A percentile compares a stretch with the other conserved stretches of the same genome.
These are phyloP conservation scores for Neurospora tetrasperma DNA, from an alignment of 495 filamentous ascomycete species.

Conservation along the genomic window DNA sequence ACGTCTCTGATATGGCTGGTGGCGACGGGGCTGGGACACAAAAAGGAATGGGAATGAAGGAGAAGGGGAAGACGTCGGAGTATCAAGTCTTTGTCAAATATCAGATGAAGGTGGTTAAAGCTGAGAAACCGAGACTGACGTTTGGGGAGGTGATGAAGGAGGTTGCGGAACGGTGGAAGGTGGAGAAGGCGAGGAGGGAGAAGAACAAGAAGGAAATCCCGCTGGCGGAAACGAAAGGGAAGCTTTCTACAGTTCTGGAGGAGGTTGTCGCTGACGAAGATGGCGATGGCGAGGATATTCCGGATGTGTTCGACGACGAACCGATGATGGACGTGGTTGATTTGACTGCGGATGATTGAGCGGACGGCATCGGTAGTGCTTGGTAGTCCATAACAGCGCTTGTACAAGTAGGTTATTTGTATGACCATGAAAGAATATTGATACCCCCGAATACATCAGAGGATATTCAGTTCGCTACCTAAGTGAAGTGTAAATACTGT, in stretches of 20 bases:
- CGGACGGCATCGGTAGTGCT: not conserved
- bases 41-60: no score
- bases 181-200: conserved; percentile 11
- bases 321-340: conserved; percentile 12
- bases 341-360: not conserved
- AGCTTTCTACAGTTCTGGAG: not conserved
- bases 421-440: not conserved
- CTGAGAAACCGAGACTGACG: conserved; percentile 38
- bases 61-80: not conserved
- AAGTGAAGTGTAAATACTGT: not conserved
- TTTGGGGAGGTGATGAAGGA: conserved; percentile 57
- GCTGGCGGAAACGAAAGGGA: conserved; percentile 1
- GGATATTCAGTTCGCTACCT: not conserved
- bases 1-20: no score
- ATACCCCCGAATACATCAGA: not conserved
- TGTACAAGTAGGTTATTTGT: not conserved
- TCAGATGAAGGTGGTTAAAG: conserved; percentile 47
- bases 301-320: conserved; percentile 11
- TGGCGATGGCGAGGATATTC: not conserved
- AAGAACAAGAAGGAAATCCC: not conserved
- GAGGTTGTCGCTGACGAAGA: conserved; percentile 1
- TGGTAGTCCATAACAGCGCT: not conserved
- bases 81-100: conserved; percentile 63
- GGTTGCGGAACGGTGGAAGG: conserved; percentile 39
- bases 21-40: no score